Evolutionary conservation across 345 rosid species (phyloP).

Genomic region (Reutealis trisperma): DNA sequence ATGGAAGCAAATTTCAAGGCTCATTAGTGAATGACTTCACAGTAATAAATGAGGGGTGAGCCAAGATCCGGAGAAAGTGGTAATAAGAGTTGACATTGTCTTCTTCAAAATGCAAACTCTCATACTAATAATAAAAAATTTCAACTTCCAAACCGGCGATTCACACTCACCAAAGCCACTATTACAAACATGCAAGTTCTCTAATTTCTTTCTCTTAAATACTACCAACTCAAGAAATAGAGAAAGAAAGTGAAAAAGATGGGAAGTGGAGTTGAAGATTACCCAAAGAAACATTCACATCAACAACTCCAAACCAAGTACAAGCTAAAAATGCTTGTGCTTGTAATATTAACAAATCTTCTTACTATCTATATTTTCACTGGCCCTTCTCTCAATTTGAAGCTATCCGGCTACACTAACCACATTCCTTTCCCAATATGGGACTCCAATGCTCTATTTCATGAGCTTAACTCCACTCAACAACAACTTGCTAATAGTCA

Average conservation of each 20-base stretch:
- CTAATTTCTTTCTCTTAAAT: not conserved
- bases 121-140: not conserved
- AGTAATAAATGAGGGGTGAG: not conserved
- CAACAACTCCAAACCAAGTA: constrained; percentile 16
- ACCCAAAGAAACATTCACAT: constrained; percentile 24
- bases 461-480: constrained; percentile 38
- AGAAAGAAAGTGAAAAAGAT: constrained; percentile 3
- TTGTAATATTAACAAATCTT: constrained; percentile 44
- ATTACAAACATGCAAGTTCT: not conserved
- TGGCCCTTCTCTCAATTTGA: constrained; percentile 21
- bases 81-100: not conserved
- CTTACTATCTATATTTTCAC: constrained; percentile 42
- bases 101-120: not conserved
- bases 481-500: constrained; percentile 36
- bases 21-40: too few relatives aligned
- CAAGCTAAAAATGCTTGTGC: constrained; percentile 40
- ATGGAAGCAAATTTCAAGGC: too few relatives aligned
- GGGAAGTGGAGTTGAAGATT: constrained; percentile 22
- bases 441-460: constrained; percentile 14
- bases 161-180: not conserved
- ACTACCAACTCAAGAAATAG: too few relatives aligned
- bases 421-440: constrained; percentile 7
- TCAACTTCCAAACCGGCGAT: not conserved
- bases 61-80: constrained; percentile 11
- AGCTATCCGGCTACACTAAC: not conserved